phyloP scores from a whole-genome alignment of 257 asterid genomes.

The Solanum etuberosum region DNA sequence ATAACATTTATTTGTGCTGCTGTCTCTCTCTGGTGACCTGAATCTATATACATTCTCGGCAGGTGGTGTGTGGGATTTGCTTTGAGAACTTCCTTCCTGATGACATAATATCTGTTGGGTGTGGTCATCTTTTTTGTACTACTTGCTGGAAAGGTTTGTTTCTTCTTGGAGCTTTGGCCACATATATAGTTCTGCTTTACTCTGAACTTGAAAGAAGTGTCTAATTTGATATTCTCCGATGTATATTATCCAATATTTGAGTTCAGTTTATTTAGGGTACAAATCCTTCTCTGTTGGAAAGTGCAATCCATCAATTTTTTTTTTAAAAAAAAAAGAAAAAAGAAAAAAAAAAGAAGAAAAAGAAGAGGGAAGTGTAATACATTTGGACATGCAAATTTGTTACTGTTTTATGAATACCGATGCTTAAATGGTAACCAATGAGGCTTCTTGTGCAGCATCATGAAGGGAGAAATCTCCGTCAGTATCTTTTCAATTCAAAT shows the following conservation, averaged over 20 bases:
- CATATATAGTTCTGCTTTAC: not conserved
- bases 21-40: not conserved
- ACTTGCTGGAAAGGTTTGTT: conserved; percentile 75
- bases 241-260: not conserved
- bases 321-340: not conserved
- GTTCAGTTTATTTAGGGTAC: not conserved
- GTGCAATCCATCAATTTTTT: not conserved
- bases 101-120: conserved; percentile 38
- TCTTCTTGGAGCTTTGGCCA: not conserved
- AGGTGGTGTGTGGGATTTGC: conserved; percentile 82
- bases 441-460: not conserved
- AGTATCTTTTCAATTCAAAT: not conserved
- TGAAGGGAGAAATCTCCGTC: not conserved
- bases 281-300: not conserved
- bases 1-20: not conserved
- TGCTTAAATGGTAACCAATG: not conserved
- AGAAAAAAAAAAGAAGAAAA: not conserved
- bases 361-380: not conserved
- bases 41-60: conserved; percentile 6
- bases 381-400: not conserved
- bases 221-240: not conserved
- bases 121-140: conserved; percentile 74
- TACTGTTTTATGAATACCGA: not conserved
- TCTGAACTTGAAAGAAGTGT: not conserved
- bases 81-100: conserved; percentile 40